Evolutionary conservation across 1,139 yeast genomes (phyloP), one percentile per base, ranked within the genome.

Genomic region (Yamadazyma membranifaciens): DNA sequence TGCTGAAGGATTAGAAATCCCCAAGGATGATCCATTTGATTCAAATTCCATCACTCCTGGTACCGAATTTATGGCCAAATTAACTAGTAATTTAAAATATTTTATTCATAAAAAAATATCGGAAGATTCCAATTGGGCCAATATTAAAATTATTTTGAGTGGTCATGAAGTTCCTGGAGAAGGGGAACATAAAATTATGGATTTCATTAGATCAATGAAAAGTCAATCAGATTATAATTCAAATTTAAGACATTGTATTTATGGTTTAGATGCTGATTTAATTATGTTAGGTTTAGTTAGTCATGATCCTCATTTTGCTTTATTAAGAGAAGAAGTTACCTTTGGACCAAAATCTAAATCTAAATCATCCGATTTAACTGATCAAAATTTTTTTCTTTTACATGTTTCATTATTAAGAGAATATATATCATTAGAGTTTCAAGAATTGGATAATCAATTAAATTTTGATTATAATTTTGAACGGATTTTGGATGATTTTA

Each of bases 121-220:
- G 32, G 82, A 83, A 36, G 98, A 94, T 56, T 80, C 95, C 5
- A 88, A 85, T 41, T 94, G 98, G 98, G 86, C 88, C 50, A 78
- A 83, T 46, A 72, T 88, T 49, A 80, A 89, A 51, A 82, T 94
- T 42, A 78, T 94, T 31, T 80, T 94, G 47, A 86, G 95, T 42
- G 99, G 96, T 40, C 97, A 95, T 50, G 92, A 92, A 51, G 98
- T 89, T n/a, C 99, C 99, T 3, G 99, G 99, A 49, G 98, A 94
- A 73, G 99, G 99, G 60, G 98, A 94, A 67, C 98, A 92, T 67
- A 92, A 92, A 62, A 88, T 92, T 53, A 92, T 92, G 98, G 88
- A 87, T 55, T 94, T 82, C 57, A 88, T 94, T 48, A 79, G 98
- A 62, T 74, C 83, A 35, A 84, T 84, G 63, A 81, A 95, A 52